phyloP scores from a whole-genome alignment of 805 yeast genomes.

The Metschnikowia matae region DNA sequence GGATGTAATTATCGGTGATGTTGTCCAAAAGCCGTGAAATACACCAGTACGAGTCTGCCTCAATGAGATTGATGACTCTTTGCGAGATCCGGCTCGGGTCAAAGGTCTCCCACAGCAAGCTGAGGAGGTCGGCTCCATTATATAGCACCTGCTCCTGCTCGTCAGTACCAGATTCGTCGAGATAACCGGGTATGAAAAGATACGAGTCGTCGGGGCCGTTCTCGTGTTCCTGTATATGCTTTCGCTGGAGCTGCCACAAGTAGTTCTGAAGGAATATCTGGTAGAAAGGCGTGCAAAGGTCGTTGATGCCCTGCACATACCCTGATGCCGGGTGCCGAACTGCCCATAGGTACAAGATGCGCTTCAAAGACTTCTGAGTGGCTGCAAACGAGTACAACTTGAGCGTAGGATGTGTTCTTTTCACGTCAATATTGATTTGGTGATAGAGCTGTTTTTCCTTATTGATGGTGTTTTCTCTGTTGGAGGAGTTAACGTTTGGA shows the following conservation, averaged over 20 bases:
- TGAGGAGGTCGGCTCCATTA: constrained; percentile 22
- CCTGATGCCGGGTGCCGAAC: constrained; percentile 97
- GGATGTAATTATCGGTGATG: constrained; percentile 94
- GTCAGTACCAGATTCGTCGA: constrained; percentile 24
- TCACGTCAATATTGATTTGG: constrained; percentile 91
- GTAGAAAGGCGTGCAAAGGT: constrained; percentile 86
- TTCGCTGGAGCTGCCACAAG: constrained; percentile 39
- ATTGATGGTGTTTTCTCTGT: constrained; percentile 34
- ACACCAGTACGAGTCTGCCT: constrained; percentile 98
- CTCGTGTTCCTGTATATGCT: constrained; percentile 7
- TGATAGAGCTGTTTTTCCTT: constrained; percentile 82
- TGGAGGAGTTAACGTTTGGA: constrained; percentile 13
- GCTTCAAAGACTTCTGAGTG: constrained; percentile 76
- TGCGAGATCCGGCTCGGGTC: constrained; percentile 61
- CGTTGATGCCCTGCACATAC: constrained; percentile 96
- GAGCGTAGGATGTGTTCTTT: constrained; percentile 86
- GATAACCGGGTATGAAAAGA: constrained; percentile 33
- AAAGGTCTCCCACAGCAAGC: constrained; percentile 45
- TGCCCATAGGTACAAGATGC: constrained; percentile 88
- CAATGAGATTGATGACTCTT: constrained; percentile 63
- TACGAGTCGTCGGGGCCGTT: constrained; percentile 21
- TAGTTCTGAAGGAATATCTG: constrained; percentile 79
- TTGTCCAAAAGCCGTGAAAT: constrained; percentile 85
- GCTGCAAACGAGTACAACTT: constrained; percentile 62
- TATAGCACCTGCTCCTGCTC: constrained; percentile 23